phyloP scores from a whole-genome alignment of 169 alveolate genomes.

The Perkinsus chesapeaki region DNA sequence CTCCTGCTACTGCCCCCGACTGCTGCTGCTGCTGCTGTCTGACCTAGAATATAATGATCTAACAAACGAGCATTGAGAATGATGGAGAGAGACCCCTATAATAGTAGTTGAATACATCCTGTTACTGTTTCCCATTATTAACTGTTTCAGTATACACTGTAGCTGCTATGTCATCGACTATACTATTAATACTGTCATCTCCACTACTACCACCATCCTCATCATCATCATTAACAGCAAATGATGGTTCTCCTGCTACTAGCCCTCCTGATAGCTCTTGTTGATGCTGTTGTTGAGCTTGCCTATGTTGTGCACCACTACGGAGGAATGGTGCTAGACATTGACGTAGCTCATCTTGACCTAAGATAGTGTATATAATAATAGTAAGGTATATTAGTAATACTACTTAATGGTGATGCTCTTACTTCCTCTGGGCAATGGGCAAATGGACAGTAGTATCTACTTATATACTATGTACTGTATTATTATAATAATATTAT shows the following conservation, averaged over 20 bases:
- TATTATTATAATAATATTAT: neutral
- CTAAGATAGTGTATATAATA: neutral
- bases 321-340: neutral
- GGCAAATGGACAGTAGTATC: neutral
- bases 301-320: neutral
- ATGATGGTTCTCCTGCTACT: neutral
- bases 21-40: too few species aligned
- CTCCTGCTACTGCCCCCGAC: neutral
- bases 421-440: neutral
- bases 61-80: too few species aligned
- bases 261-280: neutral
- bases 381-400: neutral
- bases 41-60: too few species aligned
- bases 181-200: neutral
- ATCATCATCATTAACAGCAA: neutral
- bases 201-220: neutral
- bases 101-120: too few species aligned
- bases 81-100: too few species aligned
- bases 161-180: neutral
- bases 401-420: neutral
- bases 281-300: too few species aligned
- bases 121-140: too few species aligned
- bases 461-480: neutral
- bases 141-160: too few species aligned
- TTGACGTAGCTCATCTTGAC: neutral